Conservation (phyloP, 768 basidiomycete species). For the Leccinum disarticulatum region DNA sequence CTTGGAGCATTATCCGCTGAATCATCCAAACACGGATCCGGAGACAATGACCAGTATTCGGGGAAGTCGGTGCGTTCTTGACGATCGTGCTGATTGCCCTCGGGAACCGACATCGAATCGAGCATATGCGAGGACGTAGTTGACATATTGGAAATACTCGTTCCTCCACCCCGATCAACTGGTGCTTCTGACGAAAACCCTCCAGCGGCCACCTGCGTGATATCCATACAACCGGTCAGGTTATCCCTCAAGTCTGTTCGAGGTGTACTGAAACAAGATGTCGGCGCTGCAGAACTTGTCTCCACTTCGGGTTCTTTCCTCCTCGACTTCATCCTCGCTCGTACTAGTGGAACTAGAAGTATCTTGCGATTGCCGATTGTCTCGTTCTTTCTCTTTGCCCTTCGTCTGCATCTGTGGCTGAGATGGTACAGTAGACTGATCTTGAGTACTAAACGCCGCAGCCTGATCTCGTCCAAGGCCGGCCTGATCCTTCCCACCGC, state of each 20-base stretch:
- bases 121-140: slow-evolving; percentile 3
- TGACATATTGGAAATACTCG: background rate
- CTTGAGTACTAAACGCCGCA: slow-evolving; percentile 47
- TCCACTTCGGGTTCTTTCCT: slow-evolving; percentile 9
- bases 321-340: slow-evolving; percentile 9
- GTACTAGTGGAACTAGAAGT: slow-evolving; percentile 1
- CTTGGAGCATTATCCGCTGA: slow-evolving; percentile 18
- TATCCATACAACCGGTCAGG: background rate
- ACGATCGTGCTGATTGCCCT: background rate
- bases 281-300: slow-evolving; percentile 1
- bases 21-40: slow-evolving; percentile 4
- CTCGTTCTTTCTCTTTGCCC: slow-evolving; percentile 26
- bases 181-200: slow-evolving; percentile 9
- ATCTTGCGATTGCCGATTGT: slow-evolving; percentile 1
- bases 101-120: slow-evolving; percentile 6
- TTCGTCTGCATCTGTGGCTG: slow-evolving; percentile 4
- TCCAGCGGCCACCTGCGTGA: background rate
- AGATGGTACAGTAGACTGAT: slow-evolving; percentile 16
- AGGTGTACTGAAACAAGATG: slow-evolving; percentile 18
- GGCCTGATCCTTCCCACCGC: slow-evolving; percentile 37
- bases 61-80: background rate
- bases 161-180: slow-evolving; percentile 25
- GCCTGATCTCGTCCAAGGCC: slow-evolving; percentile 73
- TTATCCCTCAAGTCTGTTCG: slow-evolving; percentile 13
- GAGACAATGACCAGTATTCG: background rate